These are phyloP conservation scores for Paraphaeosphaeria sporulosa DNA, from an alignment of 2,329 filamentous ascomycete genomes.

Conservation along the genomic window DNA sequence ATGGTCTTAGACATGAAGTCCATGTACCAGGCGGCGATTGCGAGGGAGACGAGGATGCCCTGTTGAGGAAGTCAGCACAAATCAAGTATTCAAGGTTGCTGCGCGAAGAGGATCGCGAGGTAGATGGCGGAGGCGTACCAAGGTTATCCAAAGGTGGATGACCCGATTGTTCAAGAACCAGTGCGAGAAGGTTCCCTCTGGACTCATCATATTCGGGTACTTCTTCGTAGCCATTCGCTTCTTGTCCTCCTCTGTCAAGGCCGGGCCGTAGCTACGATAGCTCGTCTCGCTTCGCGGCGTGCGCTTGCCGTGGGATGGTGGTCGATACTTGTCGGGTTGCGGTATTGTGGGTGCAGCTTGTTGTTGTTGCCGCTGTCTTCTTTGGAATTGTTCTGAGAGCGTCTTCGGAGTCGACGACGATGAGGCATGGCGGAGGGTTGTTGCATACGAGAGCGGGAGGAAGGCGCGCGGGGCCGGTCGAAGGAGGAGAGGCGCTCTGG, in stretches of 20 bases:
- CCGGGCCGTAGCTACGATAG: constrained; percentile 77
- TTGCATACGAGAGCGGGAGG: constrained; percentile 24
- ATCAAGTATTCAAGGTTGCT: too few species aligned
- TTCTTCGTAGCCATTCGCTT: constrained; percentile 71
- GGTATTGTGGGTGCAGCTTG: constrained; percentile 66
- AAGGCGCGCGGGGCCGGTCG: constrained; percentile 31
- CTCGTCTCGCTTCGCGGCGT: constrained; percentile 63
- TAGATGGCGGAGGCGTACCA: constrained; percentile 64
- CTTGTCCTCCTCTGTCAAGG: constrained; percentile 70
- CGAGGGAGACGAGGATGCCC: constrained; percentile 74
- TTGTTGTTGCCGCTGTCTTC: constrained; percentile 42
- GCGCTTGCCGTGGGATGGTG: constrained; percentile 84
- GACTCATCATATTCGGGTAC: constrained; percentile 90
- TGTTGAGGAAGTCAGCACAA: constrained; percentile 33
- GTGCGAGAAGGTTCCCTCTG: constrained; percentile 80
- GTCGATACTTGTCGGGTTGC: constrained; percentile 88
- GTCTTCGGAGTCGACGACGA: constrained; percentile 30
- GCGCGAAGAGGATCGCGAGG: neutral
- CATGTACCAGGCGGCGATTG: constrained; percentile 74
- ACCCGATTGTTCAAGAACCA: constrained; percentile 81
- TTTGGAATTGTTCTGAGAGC: constrained; percentile 41
- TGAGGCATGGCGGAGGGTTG: constrained; percentile 43
- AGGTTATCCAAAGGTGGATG: constrained; percentile 82
- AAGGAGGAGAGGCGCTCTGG: constrained; percentile 34
- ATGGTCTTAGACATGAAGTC: constrained; percentile 83